Percentiles rank a stretch among this genome's conserved stretches.
Evolutionary conservation across 2,329 filamentous ascomycete species (phyloP).

Genomic region (Penicillium carneum): DNA sequence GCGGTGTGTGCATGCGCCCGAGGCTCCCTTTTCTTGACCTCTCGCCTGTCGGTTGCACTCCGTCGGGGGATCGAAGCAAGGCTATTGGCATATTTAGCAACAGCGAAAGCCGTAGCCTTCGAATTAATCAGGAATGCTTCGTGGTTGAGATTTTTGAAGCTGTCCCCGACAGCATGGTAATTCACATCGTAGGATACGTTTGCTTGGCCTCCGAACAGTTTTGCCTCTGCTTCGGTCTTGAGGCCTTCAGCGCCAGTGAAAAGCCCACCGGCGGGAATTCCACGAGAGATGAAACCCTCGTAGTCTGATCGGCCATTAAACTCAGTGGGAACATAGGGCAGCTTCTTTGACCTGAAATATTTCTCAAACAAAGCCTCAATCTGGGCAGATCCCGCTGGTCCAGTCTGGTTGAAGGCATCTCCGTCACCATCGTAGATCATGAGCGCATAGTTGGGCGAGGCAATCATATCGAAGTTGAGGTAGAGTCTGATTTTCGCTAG

Average conservation of each 20-base stretch:
- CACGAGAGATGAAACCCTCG: slow-evolving; percentile 74
- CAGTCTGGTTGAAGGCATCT: slow-evolving; percentile 59
- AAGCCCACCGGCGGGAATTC: slow-evolving; percentile 77
- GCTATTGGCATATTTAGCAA: slow-evolving; percentile 40
- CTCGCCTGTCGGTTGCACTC: slow-evolving; percentile 7
- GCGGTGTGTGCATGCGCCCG: slow-evolving; percentile 28
- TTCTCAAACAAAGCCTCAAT: slow-evolving; percentile 71
- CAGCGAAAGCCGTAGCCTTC: slow-evolving; percentile 37
- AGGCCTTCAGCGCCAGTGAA: slow-evolving; percentile 79
- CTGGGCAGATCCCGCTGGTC: slow-evolving; percentile 70
- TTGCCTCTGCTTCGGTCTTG: slow-evolving; percentile 72
- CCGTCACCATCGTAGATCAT: slow-evolving; percentile 61
- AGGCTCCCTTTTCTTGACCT: slow-evolving; percentile 11
- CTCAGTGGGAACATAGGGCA: slow-evolving; percentile 73
- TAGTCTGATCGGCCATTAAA: slow-evolving; percentile 85
- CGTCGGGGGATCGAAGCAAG: slow-evolving; percentile 34
- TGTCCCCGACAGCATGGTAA: slow-evolving; percentile 64
- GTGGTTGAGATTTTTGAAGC: slow-evolving; percentile 61
- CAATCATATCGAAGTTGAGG: slow-evolving; percentile 77
- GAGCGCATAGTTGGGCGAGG: slow-evolving; percentile 66
- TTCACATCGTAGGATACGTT: slow-evolving; percentile 64
- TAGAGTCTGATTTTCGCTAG: slow-evolving; percentile 69
- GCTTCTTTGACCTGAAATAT: slow-evolving; percentile 68
- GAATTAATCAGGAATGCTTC: slow-evolving; percentile 40
- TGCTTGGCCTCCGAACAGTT: slow-evolving; percentile 73